phyloP scores from a whole-genome alignment of 192 early-diverging fungal species.

The Glomus cerebriforme region DNA sequence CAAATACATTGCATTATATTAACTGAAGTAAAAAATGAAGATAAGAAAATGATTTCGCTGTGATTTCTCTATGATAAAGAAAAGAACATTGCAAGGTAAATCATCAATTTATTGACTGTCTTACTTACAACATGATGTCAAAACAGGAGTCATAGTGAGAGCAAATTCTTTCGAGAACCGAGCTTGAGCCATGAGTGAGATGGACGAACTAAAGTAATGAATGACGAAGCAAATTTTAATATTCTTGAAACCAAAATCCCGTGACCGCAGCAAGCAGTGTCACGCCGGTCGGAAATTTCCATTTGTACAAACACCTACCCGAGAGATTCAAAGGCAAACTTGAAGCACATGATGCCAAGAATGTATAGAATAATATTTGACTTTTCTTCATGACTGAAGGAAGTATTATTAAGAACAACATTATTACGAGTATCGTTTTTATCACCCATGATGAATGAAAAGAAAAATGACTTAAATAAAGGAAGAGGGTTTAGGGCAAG shows the following conservation, averaged over 20 bases:
- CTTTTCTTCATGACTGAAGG: slow-evolving; percentile 52
- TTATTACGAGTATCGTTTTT: too few species aligned
- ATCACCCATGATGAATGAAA: too few species aligned
- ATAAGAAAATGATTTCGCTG: slow-evolving; percentile 13
- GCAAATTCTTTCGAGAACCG: slow-evolving; percentile 3
- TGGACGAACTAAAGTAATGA: not conserved
- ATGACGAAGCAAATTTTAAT: not conserved
- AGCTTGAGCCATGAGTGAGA: not conserved
- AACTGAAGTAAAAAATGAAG: not conserved
- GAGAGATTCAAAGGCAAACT: slow-evolving; percentile 52
- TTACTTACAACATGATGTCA: slow-evolving; percentile 30
- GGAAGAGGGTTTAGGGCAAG: too few species aligned
- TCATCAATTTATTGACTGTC: slow-evolving; percentile 33
- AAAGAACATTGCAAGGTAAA: slow-evolving; percentile 22
- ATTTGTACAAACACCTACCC: not conserved
- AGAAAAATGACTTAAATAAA: too few species aligned
- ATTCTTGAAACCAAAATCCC: too few species aligned
- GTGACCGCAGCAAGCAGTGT: too few species aligned
- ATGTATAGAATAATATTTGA: slow-evolving; percentile 55
- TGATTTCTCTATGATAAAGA: slow-evolving; percentile 25
- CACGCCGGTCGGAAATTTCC: too few species aligned
- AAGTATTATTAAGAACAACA: too few species aligned
- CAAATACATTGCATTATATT: slow-evolving; percentile 52
- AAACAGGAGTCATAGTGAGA: slow-evolving; percentile 35
- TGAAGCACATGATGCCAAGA: slow-evolving; percentile 61